Conservation (phyloP, 2,329 filamentous ascomycete species). For the Colletotrichum orbiculare region DNA sequence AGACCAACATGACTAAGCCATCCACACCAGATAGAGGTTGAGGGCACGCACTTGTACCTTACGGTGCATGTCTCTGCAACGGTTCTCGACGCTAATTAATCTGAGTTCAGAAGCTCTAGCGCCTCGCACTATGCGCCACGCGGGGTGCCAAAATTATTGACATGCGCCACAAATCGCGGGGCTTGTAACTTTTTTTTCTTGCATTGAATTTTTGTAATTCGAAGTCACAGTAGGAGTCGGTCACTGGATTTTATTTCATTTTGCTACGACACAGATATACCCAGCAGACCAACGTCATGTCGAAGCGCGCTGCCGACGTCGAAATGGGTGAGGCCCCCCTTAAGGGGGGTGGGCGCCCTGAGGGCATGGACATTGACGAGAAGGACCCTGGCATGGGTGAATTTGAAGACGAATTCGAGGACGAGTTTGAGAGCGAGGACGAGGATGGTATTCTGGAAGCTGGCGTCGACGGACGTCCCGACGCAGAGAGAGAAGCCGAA, state of each 20-base stretch:
- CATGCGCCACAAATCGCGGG: constrained; percentile 37
- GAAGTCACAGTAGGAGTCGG: constrained; percentile 2
- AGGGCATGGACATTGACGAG: constrained; percentile 74
- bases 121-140: constrained; percentile 21
- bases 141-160: constrained; percentile 18
- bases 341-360: constrained; percentile 71
- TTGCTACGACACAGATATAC: neutral
- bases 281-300: constrained; percentile 55
- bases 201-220: constrained; percentile 15
- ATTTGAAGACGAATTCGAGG: constrained; percentile 95
- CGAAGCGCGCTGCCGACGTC: constrained; percentile 68
- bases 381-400: constrained; percentile 72
- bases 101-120: too few species aligned
- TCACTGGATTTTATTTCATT: neutral
- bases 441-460: constrained; percentile 93
- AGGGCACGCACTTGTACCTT: neutral
- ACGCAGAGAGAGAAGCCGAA: constrained; percentile 91
- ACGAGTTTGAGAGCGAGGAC: constrained; percentile 90
- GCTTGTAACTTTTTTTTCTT: constrained; percentile 21
- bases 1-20: constrained; percentile 1
- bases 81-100: neutral
- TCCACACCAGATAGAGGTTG: neutral
- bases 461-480: constrained; percentile 90
- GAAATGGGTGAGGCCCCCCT: constrained; percentile 60
- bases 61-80: neutral